These are phyloP conservation scores for Coniochaeta prunicola DNA, from an alignment of 2,329 filamentous ascomycete species.

Conservation along the genomic window DNA sequence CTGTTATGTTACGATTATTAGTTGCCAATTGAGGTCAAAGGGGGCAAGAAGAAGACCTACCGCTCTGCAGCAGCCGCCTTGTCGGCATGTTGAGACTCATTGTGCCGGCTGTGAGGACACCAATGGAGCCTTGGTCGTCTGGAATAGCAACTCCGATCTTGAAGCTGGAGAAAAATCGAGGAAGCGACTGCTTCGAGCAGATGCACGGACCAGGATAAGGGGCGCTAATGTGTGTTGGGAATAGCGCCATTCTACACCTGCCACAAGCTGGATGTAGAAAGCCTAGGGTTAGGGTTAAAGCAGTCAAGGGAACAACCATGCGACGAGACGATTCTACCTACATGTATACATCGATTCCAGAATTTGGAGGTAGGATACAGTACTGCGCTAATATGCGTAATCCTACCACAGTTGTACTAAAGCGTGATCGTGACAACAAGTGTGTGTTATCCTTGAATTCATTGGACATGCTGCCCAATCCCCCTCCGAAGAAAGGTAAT, in stretches of 20 bases:
- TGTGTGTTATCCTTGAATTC: too few species aligned
- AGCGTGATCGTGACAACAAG: too few species aligned
- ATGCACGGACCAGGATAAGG: background rate
- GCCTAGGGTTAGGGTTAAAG: too few species aligned
- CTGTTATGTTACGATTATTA: background rate
- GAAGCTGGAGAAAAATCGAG: constrained; percentile 9
- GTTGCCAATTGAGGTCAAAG: background rate
- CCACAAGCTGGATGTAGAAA: too few species aligned
- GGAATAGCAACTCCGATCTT: background rate
- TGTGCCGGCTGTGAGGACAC: constrained; percentile 19
- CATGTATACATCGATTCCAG: too few species aligned
- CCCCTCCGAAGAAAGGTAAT: too few species aligned
- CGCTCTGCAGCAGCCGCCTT: constrained; percentile 51
- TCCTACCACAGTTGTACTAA: too few species aligned
- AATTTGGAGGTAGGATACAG: too few species aligned
- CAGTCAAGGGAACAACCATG: too few species aligned
- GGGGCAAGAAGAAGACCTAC: constrained; percentile 33
- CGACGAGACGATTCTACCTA: too few species aligned
- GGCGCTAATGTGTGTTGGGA: background rate
- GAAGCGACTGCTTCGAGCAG: background rate
- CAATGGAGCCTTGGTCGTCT: constrained; percentile 7
- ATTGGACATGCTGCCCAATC: too few species aligned
- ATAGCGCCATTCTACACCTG: background rate
- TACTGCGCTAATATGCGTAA: too few species aligned
- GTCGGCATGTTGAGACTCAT: constrained; percentile 63